phyloP scores from a whole-genome alignment of 345 rosid species.

The Arabis hirsuta region DNA sequence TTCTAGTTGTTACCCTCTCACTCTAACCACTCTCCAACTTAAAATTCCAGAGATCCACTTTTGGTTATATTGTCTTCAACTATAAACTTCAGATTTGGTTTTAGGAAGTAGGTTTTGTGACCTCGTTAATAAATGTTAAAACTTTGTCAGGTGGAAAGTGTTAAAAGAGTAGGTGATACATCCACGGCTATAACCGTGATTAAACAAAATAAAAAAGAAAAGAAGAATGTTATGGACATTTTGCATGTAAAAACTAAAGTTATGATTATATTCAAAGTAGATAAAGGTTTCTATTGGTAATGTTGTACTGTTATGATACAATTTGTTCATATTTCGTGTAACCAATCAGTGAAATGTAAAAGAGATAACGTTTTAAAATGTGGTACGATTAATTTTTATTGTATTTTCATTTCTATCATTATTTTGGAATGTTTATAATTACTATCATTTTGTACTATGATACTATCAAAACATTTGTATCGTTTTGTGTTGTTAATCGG shows the following conservation, averaged over 20 bases:
- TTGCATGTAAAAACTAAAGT: constrained; percentile 35
- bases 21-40: constrained; percentile 39
- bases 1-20: constrained; percentile 37
- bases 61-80: constrained; percentile 15
- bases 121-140: constrained; percentile 3
- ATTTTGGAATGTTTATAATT: too few relatives aligned
- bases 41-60: constrained; percentile 1
- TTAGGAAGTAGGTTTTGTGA: constrained; percentile 6
- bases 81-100: constrained; percentile 20
- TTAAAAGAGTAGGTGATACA: constrained; percentile 31
- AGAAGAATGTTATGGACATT: constrained; percentile 28
- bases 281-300: neutral
- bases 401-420: too few relatives aligned
- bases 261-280: constrained; percentile 16
- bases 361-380: too few relatives aligned
- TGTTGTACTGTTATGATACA: too few relatives aligned
- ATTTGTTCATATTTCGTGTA: too few relatives aligned
- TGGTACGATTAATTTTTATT: too few relatives aligned
- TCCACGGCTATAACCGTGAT: constrained; percentile 33
- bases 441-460: too few relatives aligned
- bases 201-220: neutral
- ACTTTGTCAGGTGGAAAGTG: constrained; percentile 36
- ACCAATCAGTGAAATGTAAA: too few relatives aligned
- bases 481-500: too few relatives aligned
- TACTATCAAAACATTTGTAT: too few relatives aligned